Evolutionary conservation across 257 asterid genomes (phyloP), one percentile per base, ranked within the genome.

Genomic region (Jasminum sambac): DNA sequence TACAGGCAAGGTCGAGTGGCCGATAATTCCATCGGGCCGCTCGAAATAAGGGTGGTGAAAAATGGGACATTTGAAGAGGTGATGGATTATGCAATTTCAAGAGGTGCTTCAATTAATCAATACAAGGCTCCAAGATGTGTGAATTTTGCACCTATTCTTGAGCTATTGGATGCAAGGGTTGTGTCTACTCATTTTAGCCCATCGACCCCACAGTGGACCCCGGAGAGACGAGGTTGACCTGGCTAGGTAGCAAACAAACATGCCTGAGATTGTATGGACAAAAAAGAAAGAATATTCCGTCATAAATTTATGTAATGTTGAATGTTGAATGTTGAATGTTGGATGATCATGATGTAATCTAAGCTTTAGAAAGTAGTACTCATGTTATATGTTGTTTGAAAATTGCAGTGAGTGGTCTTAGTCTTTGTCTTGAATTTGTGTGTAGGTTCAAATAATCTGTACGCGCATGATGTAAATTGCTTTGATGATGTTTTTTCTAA

Each of bases 41-140:
- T 81, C 19, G 85, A 81, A 38, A 76, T 82, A 0, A 63, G 80
- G 80, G 71, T 82, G 21, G 86, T 82, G 21, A 73, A 58, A 50
- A 79, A 63, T 11, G 86, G 84, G 1, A 76, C 86, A 6, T 82
- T 82, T 42, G 86, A 82, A 60, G 82, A 82, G 84, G 58, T 82
- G 3, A 82, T 82, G 86, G 86, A 82, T 30, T 79, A 79, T 13
- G 86, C 86, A 1, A 76, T 82, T 43, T 58, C 80, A 38, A 62
- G 83, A 6, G 86, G 84, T 37, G 78, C 84, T 41, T 82, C 86
- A 17, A 82, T 82, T 17, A 82, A 79, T 64, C 86, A 79, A 64
- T 82, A 82, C 66, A 82, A 82, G 64, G 78, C 86, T 2, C 84
- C 86, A n/a, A 73, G 86, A 41, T 82, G 86, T 50, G 86, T 82